Base-by-base conservation (phyloP, 805 yeast species). In the Pichia ethanolica region DNA sequence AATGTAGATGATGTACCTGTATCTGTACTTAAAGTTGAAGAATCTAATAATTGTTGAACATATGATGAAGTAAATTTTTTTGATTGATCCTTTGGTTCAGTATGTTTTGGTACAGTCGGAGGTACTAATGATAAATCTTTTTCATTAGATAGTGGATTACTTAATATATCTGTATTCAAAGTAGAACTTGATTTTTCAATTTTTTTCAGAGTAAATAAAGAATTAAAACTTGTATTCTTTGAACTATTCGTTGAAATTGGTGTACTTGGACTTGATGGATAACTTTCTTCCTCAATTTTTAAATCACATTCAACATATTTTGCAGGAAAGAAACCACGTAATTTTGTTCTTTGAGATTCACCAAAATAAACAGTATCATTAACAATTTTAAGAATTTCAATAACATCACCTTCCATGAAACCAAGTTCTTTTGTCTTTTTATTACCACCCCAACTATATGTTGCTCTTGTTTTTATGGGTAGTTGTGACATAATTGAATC, bases 351-450 rank as follows among this genome's bases (percentile, higher is more conserved):
- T 55, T 81, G 70, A 49, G 91, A 74, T 53, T 75, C 72, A 2
- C 99, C 99, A 59, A 81, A 86, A 85, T 91, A 89, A 95, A 96
- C 89, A 59, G 82, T 82, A 20, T 95, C 96, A 61, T 93, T 95
- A 5, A 91, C 87, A 51, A 81, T 74, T 46, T 82, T 77, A 4
- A 56, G 45, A 5, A 93, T 95, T 54, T 89, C 96, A 57, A 93
- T 87, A 45, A 87, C 71, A 62, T 93, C 98, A 45, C 95, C 96
- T 68, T 93, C 98, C 25, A 90, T 76, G 63, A 93, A 93, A 0
- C 98, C 98, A 40, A 93, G 72, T 62, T 93, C 97, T 46, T 55
- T 51, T 42, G 86, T 85, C 48, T 82, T 86, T 59, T 86, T 81
- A 60, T 89, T 89, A 13, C 97, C 98, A 25, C 97, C 83, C 97